Evolutionary conservation across 768 basidiomycete species (phyloP).

Genomic region (Termitomyces sp.): DNA sequence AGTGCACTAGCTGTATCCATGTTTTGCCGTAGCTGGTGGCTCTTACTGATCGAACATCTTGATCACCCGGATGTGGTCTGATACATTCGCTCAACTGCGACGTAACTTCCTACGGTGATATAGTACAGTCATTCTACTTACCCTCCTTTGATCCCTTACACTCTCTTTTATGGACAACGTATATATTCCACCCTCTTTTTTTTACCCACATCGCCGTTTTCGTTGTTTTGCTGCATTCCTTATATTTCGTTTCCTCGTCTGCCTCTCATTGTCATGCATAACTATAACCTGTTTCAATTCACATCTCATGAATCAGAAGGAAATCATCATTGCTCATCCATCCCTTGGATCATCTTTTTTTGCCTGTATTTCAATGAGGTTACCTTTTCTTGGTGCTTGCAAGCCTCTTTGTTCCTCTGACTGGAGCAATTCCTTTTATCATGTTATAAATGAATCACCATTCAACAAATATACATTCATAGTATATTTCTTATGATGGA

Average conservation of each 20-base stretch:
- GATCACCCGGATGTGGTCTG: constrained; percentile 1
- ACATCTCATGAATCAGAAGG: not conserved
- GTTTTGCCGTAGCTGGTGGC: not conserved
- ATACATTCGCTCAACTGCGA: not conserved
- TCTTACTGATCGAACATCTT: not conserved
- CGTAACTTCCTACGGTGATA: constrained; percentile 4
- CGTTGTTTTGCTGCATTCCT: constrained; percentile 31
- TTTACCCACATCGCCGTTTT: constrained; percentile 33
- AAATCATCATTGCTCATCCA: not conserved
- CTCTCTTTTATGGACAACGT: constrained; percentile 15
- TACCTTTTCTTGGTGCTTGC: not conserved
- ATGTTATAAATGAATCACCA: too few relatives aligned
- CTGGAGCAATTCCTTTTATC: not conserved
- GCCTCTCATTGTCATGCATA: constrained; percentile 12
- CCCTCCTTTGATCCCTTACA: constrained; percentile 12
- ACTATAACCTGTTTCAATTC: constrained; percentile 14
- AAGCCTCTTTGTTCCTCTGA: not conserved
- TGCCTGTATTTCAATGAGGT: not conserved
- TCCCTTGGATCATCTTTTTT: not conserved
- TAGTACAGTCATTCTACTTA: constrained; percentile 11
- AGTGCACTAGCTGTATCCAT: not conserved
- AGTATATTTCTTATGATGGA: not conserved
- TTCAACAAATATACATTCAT: too few relatives aligned
- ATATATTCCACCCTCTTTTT: constrained; percentile 13
- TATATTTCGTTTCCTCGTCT: constrained; percentile 16